Percentiles rank a stretch among this genome's conserved stretches.
phyloP scores from a whole-genome alignment of 2,329 filamentous ascomycete species.

The Emmonsiellopsis sp. region DNA sequence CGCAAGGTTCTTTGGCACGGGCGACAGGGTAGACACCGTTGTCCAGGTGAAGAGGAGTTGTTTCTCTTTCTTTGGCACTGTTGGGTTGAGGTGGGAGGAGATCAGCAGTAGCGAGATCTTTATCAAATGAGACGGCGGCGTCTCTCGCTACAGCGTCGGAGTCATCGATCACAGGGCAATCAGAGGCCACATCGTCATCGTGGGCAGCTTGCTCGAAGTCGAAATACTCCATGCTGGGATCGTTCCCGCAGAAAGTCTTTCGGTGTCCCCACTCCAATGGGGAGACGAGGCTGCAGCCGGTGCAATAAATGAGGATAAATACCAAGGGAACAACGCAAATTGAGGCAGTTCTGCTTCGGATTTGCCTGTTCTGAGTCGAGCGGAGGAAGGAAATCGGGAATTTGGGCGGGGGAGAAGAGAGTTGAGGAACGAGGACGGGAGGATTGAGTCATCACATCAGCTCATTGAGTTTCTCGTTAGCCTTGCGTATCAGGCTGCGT shows the following conservation, averaged over 20 bases:
- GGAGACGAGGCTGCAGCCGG: too few relatives aligned
- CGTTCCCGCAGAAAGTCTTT: background rate
- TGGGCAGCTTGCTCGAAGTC: constrained; percentile 37
- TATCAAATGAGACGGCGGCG: constrained; percentile 33
- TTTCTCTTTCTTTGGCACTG: constrained; percentile 12
- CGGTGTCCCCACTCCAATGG: background rate
- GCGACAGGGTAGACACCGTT: constrained; percentile 34
- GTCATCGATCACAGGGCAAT: constrained; percentile 29
- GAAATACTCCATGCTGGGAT: constrained; percentile 35
- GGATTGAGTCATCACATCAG: background rate
- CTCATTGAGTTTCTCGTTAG: background rate
- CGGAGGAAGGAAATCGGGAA: background rate
- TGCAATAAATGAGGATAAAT: background rate
- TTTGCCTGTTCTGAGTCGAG: background rate
- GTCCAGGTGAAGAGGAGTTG: constrained; percentile 15
- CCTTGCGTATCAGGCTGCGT: background rate
- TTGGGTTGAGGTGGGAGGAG: constrained; percentile 14
- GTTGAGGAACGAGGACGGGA: background rate
- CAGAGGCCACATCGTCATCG: constrained; percentile 31
- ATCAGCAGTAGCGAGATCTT: constrained; percentile 28
- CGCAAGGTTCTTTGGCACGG: constrained; percentile 36
- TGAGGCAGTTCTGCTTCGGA: background rate
- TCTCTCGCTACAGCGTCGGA: constrained; percentile 26
- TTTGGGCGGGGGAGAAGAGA: background rate
- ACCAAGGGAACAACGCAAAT: background rate